Base-by-base conservation (phyloP, 352 stramenopile species). In the Plasmopara viticola region DNA sequence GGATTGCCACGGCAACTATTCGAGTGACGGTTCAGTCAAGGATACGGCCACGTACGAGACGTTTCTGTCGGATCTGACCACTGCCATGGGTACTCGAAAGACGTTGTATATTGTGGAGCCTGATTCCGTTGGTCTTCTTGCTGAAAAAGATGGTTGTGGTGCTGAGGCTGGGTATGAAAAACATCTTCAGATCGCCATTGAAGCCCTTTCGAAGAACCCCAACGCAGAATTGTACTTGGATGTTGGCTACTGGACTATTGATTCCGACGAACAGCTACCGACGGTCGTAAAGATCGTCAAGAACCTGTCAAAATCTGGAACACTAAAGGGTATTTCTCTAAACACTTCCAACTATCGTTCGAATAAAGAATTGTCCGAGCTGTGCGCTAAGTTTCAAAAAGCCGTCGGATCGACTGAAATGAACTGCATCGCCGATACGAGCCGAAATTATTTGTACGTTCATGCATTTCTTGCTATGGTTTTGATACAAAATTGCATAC, bases 321-420 rank as follows among this genome's bases (percentile, higher is more conserved):
- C 20, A 6, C n/a, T 56, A 18, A 82, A 81, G 28, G 78, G 78
- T 12, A 73, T 87, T 20, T 60, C 70, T 39, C 67, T 90, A 44
- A 86, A 86, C 64, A 86, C 75, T 40, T 77, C 75, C 51, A 86
- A 86, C 64, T 86, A 86, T 60, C 70, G 67, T n/a, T 51, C 65
- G 12, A 84, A 54, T 0, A 50, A 44, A 9, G 45, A 79, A 42
- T 35, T 78, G 9, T 44, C 52, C 15, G 38, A 67, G 43, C 31
- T 72, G 7, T 85, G 74, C 52, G 53, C 34, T 1, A 73, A 64
- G 44, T 80, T 76, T 44, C 66, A 78, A 44, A 60, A 48, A 7
- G 60, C 60, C 8, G 62, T 75, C 17, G 58, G 64, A 12, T 58
- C 44, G 14, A 70, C 31, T 5, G 48, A 51, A 5, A 61, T 71